Evolutionary conservation across 805 yeast species (phyloP).

Genomic region (Schizosaccharomyces cryophilus): DNA sequence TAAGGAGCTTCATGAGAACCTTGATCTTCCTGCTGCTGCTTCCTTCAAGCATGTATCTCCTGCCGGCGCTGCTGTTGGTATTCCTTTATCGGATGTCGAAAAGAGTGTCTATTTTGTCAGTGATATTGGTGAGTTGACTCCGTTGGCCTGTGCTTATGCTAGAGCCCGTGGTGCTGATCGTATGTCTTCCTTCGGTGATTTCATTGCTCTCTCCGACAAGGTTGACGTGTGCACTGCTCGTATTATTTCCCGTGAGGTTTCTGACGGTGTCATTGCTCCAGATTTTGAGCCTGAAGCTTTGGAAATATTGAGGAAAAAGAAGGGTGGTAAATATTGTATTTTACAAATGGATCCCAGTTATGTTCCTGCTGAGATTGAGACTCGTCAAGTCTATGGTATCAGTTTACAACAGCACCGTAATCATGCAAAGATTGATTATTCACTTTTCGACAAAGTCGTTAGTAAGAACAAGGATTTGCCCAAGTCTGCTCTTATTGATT

Average conservation of each 20-base stretch:
- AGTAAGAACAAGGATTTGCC: slow-evolving; percentile 67
- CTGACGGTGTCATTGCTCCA: slow-evolving; percentile 97
- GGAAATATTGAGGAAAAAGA: slow-evolving; percentile 68
- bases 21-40: slow-evolving; percentile 95
- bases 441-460: slow-evolving; percentile 77
- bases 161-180: slow-evolving; percentile 99
- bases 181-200: slow-evolving; percentile 97
- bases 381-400: slow-evolving; percentile 90
- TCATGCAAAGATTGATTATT: slow-evolving; percentile 80
- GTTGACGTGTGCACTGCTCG: slow-evolving; percentile 92
- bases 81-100: slow-evolving; percentile 75
- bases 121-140: slow-evolving; percentile 57
- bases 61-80: slow-evolving; percentile 95
- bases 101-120: slow-evolving; percentile 83
- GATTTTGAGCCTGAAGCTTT: slow-evolving; percentile 85
- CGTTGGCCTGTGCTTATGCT: slow-evolving; percentile 93
- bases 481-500: slow-evolving; percentile 77
- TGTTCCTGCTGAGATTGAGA: slow-evolving; percentile 57
- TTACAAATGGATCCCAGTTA: slow-evolving; percentile 88
- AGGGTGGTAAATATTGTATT: slow-evolving; percentile 91
- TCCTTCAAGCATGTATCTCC: slow-evolving; percentile 97
- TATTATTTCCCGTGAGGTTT: slow-evolving; percentile 89
- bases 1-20: slow-evolving; percentile 79
- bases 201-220: slow-evolving; percentile 86
- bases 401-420: slow-evolving; percentile 90